Evolutionary conservation across 257 asterid species (phyloP).

Genomic region (Agastache rugosa): DNA sequence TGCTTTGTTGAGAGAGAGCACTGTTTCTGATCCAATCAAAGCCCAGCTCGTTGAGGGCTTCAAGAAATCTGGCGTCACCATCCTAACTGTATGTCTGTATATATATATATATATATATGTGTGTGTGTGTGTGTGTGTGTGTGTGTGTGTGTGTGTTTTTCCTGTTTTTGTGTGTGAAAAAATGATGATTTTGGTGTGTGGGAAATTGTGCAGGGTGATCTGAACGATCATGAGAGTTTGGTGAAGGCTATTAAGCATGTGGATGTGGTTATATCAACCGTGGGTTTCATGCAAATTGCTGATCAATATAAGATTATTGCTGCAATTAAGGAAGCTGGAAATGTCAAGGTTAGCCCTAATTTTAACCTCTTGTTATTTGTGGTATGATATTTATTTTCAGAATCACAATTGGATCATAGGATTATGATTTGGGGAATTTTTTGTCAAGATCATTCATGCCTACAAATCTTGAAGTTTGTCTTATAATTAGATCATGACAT

Average conservation of each 20-base stretch:
- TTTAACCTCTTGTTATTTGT: not conserved
- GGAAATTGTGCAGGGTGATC: slow-evolving; percentile 54
- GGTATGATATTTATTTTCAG: too few species aligned
- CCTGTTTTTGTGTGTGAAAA: too few species aligned
- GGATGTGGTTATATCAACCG: slow-evolving; percentile 71
- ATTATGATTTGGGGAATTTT: too few species aligned
- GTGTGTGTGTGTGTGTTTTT: too few species aligned
- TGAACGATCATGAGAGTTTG: slow-evolving; percentile 60
- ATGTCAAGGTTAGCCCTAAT: slow-evolving; percentile 58
- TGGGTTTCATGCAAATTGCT: slow-evolving; percentile 53
- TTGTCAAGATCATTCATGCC: too few species aligned
- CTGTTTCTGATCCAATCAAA: slow-evolving; percentile 62
- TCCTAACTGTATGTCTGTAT: slow-evolving; percentile 47
- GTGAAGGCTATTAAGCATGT: slow-evolving; percentile 71
- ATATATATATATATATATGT: too few species aligned
- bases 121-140: too few species aligned
- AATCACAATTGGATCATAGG: too few species aligned
- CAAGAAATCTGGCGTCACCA: slow-evolving; percentile 59
- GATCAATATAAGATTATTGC: slow-evolving; percentile 69
- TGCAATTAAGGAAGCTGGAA: slow-evolving; percentile 80
- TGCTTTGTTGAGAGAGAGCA: slow-evolving; percentile 58
- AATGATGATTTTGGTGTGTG: not conserved
- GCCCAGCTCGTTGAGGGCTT: slow-evolving; percentile 54
- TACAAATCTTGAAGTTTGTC: too few species aligned
- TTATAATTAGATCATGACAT: too few species aligned